Conservation (phyloP, 768 basidiomycete genomes). For the Termitomyces sp. region DNA sequence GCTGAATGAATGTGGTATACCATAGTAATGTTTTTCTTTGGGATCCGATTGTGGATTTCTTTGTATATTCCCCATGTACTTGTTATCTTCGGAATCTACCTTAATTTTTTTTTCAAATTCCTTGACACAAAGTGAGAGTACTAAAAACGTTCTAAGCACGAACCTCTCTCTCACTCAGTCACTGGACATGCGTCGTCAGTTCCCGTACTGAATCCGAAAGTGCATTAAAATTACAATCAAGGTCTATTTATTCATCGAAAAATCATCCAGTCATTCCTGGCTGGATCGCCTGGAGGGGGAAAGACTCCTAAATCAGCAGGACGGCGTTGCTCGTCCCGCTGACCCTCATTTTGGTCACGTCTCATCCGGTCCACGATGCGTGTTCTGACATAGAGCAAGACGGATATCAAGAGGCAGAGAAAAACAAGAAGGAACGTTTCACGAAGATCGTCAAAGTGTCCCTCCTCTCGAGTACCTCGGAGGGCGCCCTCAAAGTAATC, state of each 20-base stretch:
- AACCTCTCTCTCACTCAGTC: not conserved
- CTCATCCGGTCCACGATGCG: slow-evolving; percentile 73
- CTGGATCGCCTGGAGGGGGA: slow-evolving; percentile 63
- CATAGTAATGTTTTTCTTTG: not conserved
- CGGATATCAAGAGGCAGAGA: slow-evolving; percentile 69
- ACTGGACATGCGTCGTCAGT: not conserved
- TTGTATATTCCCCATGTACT: not conserved
- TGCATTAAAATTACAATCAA: slow-evolving; percentile 18
- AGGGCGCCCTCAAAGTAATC: slow-evolving; percentile 76
- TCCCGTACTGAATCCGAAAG: not conserved
- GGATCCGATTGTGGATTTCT: not conserved
- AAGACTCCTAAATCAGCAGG: slow-evolving; percentile 47
- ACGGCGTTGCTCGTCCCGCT: slow-evolving; percentile 39
- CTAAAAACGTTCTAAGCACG: not conserved
- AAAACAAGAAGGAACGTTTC: slow-evolving; percentile 80
- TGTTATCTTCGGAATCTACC: not conserved
- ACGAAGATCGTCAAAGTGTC: slow-evolving; percentile 64
- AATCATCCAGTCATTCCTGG: slow-evolving; percentile 64
- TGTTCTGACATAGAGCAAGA: slow-evolving; percentile 76
- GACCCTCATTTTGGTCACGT: slow-evolving; percentile 51
- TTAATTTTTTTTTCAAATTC: not conserved
- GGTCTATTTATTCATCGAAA: slow-evolving; percentile 38
- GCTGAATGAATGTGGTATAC: not conserved
- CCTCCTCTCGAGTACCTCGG: slow-evolving; percentile 59
- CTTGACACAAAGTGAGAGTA: not conserved